A percentile compares a stretch with the other conserved stretches of the same genome.
Conservation (phyloP, 495 filamentous ascomycete genomes). For the Trichocladium antarcticum region DNA sequence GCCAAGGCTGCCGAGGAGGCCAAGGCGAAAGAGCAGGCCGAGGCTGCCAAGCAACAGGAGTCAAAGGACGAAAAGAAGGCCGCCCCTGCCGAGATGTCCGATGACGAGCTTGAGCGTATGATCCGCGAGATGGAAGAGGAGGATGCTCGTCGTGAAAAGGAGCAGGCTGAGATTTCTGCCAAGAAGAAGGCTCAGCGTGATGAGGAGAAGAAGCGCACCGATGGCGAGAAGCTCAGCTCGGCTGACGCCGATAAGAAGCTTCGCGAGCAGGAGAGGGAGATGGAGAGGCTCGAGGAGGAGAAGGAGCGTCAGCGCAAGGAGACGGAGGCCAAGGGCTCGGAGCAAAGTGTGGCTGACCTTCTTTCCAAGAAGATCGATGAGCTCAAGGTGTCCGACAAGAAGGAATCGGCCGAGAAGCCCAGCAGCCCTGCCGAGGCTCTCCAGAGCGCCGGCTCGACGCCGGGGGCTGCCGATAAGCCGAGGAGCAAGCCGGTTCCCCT, state of each 20-base stretch:
- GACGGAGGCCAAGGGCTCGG: slow-evolving; percentile 21
- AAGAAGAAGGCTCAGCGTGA: slow-evolving; percentile 43
- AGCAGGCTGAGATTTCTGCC: slow-evolving; percentile 50
- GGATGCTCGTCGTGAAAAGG: slow-evolving; percentile 41
- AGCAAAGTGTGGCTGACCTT: slow-evolving; percentile 25
- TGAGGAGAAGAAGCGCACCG: slow-evolving; percentile 48
- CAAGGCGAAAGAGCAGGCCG: slow-evolving; percentile 32
- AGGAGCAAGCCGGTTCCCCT: slow-evolving; percentile 65
- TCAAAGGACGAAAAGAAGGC: slow-evolving; percentile 15
- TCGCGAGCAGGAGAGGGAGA: slow-evolving; percentile 41
- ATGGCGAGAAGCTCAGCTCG: slow-evolving; percentile 32
- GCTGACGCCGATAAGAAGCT: slow-evolving; percentile 51
- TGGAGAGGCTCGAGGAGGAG: slow-evolving; percentile 47
- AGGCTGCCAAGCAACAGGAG: slow-evolving; percentile 21
- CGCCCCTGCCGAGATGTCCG: slow-evolving; percentile 1
- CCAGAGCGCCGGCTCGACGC: slow-evolving; percentile 38
- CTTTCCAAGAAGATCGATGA: slow-evolving; percentile 35
- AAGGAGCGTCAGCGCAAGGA: slow-evolving; percentile 39
- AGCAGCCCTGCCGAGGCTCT: slow-evolving; percentile 39
- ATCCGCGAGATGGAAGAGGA: slow-evolving; percentile 44
- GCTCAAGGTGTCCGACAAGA: slow-evolving; percentile 33
- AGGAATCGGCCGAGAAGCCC: slow-evolving; percentile 14
- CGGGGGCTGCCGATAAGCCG: slow-evolving; percentile 42
- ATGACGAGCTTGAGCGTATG: slow-evolving; percentile 35
- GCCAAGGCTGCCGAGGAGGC: slow-evolving; percentile 26